Evolutionary conservation across 1,284 basidiomycete genomes (phyloP).

Genomic region (Cronartium ribicola): DNA sequence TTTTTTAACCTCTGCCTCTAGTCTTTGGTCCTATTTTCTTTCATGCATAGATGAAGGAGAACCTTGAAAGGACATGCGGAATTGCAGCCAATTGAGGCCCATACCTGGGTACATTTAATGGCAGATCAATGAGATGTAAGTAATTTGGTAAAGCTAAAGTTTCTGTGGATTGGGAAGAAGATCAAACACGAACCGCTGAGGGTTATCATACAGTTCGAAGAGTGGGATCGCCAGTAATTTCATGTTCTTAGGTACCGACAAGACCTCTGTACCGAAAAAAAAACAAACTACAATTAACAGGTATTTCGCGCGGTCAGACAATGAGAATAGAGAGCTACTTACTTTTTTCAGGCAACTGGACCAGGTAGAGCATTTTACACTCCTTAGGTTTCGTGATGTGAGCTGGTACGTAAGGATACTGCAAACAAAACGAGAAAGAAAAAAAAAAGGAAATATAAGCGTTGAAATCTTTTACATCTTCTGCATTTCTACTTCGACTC

Average conservation of each 20-base stretch:
- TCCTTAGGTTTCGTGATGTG: slow-evolving; percentile 98
- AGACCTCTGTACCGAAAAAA: slow-evolving; percentile 64
- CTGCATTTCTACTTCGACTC: background rate
- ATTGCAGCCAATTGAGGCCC: slow-evolving; percentile 91
- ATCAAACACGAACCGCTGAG: slow-evolving; percentile 56
- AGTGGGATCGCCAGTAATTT: slow-evolving; percentile 85
- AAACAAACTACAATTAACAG: background rate
- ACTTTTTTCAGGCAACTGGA: slow-evolving; percentile 92
- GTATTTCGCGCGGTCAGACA: background rate
- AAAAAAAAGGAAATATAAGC: slow-evolving; percentile 12
- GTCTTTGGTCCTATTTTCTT: background rate
- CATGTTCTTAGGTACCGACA: slow-evolving; percentile 97
- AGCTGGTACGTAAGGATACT: slow-evolving; percentile 96
- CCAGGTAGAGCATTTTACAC: slow-evolving; percentile 91
- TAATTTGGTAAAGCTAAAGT: background rate
- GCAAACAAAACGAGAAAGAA: slow-evolving; percentile 36
- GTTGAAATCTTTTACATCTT: slow-evolving; percentile 8
- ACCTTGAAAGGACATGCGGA: slow-evolving; percentile 86
- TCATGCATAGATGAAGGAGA: slow-evolving; percentile 52
- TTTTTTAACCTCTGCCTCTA: background rate
- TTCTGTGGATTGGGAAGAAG: background rate
- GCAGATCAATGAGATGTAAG: background rate
- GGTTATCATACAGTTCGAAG: slow-evolving; percentile 96
- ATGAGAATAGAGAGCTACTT: slow-evolving; percentile 51
- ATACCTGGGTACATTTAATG: slow-evolving; percentile 56